These are phyloP conservation scores for Cubamyces sp. DNA, from an alignment of 768 basidiomycete species.

Conservation along the genomic window DNA sequence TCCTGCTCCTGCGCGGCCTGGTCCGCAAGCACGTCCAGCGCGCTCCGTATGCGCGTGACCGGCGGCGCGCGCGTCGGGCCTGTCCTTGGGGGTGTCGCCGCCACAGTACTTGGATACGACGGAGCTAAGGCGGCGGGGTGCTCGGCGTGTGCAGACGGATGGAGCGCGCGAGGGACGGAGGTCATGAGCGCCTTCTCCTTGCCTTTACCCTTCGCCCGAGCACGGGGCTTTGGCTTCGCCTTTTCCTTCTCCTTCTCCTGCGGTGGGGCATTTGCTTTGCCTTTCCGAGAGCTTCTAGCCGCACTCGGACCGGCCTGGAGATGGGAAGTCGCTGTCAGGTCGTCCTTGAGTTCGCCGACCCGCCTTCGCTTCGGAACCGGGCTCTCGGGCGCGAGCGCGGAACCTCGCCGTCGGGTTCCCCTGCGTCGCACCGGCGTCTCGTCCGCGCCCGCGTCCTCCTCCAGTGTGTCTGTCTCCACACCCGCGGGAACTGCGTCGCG, in stretches of 20 bases:
- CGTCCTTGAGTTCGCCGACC: slow-evolving; percentile 18
- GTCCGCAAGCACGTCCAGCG: slow-evolving; percentile 74
- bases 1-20: slow-evolving; percentile 55
- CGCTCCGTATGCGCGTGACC: slow-evolving; percentile 46
- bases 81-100: not conserved
- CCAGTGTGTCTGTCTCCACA: slow-evolving; percentile 23
- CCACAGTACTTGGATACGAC: not conserved
- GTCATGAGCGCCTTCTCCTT: slow-evolving; percentile 4
- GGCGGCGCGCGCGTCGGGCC: not conserved
- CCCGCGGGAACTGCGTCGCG: slow-evolving; percentile 30
- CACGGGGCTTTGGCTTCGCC: not conserved
- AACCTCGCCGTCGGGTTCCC: slow-evolving; percentile 34
- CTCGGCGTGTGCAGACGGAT: too few relatives aligned
- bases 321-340: not conserved
- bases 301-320: not conserved
- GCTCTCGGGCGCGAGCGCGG: slow-evolving; percentile 32
- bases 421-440: slow-evolving; percentile 30
- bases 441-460: slow-evolving; percentile 36
- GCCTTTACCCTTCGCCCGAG: slow-evolving; percentile 18
- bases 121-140: too few relatives aligned
- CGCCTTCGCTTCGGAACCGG: slow-evolving; percentile 47
- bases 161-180: too few relatives aligned
- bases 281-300: not conserved
- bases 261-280: not conserved
- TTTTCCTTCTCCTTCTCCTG: not conserved